Conservation (phyloP, 208 protist species). For the Pavlovales sp. region DNA sequence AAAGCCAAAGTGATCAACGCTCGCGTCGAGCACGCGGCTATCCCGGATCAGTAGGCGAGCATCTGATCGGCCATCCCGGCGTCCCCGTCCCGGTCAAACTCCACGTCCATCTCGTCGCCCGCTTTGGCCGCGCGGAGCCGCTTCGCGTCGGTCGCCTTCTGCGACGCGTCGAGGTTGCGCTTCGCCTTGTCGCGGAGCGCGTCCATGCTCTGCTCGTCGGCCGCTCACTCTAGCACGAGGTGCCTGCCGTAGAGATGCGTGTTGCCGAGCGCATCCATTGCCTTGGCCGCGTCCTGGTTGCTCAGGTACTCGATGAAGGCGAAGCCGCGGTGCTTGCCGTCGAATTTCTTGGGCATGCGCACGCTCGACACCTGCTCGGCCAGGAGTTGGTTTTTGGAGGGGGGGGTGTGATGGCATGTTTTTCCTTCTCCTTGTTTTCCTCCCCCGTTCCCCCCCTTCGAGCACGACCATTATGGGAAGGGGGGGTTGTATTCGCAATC, state of each 20-base stretch:
- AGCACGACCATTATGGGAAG: too few relatives aligned
- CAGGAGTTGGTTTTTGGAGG: too few relatives aligned
- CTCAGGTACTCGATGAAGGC: slow-evolving; percentile 96
- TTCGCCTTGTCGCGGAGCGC: slow-evolving; percentile 22
- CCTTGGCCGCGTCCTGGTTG: slow-evolving; percentile 83
- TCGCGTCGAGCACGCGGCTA: too few relatives aligned
- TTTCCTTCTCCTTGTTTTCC: too few relatives aligned
- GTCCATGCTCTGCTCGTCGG: slow-evolving; percentile 71
- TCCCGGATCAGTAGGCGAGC: too few relatives aligned
- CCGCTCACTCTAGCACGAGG: slow-evolving; percentile 89
- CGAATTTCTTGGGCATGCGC: slow-evolving; percentile 88
- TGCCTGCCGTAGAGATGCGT: slow-evolving; percentile 96
- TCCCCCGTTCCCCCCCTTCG: too few relatives aligned
- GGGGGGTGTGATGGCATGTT: too few relatives aligned
- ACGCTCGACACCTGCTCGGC: slow-evolving; percentile 87
- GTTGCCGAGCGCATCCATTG: slow-evolving; percentile 77
- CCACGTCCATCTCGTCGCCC: too few relatives aligned
- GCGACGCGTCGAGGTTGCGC: neutral
- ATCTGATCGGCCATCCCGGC: too few relatives aligned
- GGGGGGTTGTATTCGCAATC: too few relatives aligned
- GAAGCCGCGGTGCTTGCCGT: slow-evolving; percentile 90
- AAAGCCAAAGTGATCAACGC: too few relatives aligned
- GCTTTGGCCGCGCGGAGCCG: too few relatives aligned
- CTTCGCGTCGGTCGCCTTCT: neutral
- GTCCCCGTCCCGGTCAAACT: neutral